Evolutionary conservation across 139 green algal genomes (phyloP).

Genomic region (Chlamydomonas sp.): DNA sequence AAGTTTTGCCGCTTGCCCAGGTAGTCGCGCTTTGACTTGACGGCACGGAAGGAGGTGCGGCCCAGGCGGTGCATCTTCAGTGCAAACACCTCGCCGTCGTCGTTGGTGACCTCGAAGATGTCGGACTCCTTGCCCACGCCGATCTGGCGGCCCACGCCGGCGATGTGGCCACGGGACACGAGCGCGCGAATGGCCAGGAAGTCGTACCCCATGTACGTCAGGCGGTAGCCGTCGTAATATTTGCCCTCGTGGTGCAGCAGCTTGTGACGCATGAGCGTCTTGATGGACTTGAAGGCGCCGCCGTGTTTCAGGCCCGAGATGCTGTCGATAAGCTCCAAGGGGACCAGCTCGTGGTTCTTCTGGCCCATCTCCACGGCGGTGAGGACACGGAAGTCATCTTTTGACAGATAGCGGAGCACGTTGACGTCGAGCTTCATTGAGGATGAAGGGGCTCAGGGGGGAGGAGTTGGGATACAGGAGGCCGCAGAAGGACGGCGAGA

Average conservation of each 20-base stretch:
- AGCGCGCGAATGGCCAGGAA: slow-evolving; percentile 94
- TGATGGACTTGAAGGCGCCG: slow-evolving; percentile 84
- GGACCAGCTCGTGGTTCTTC: slow-evolving; percentile 98
- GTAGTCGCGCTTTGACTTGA: slow-evolving; percentile 98
- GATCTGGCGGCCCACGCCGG: slow-evolving; percentile 91
- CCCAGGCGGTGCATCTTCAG: slow-evolving; percentile 98
- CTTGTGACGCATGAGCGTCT: slow-evolving; percentile 92
- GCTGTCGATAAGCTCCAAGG: slow-evolving; percentile 86
- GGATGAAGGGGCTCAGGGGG: no score
- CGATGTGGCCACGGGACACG: slow-evolving; percentile 82
- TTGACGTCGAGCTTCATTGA: slow-evolving; percentile 99
- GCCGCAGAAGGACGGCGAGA: no score
- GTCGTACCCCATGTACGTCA: slow-evolving; percentile 97
- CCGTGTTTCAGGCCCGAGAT: slow-evolving; percentile 95
- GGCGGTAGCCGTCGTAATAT: slow-evolving; percentile 93
- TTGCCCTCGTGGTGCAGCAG: slow-evolving; percentile 97
- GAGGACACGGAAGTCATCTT: slow-evolving; percentile 96
- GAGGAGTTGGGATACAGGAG: no score
- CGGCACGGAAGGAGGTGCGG: slow-evolving; percentile 95
- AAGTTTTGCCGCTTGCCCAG: slow-evolving; percentile 66
- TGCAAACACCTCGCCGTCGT: slow-evolving; percentile 83
- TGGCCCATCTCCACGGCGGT: slow-evolving; percentile 98
- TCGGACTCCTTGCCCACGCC: slow-evolving; percentile 98
- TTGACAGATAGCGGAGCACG: slow-evolving; percentile 92
- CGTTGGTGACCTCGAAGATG: slow-evolving; percentile 85